Base-by-base conservation (phyloP, 129 eudicot genomes). In the Artemisia argyi region DNA sequence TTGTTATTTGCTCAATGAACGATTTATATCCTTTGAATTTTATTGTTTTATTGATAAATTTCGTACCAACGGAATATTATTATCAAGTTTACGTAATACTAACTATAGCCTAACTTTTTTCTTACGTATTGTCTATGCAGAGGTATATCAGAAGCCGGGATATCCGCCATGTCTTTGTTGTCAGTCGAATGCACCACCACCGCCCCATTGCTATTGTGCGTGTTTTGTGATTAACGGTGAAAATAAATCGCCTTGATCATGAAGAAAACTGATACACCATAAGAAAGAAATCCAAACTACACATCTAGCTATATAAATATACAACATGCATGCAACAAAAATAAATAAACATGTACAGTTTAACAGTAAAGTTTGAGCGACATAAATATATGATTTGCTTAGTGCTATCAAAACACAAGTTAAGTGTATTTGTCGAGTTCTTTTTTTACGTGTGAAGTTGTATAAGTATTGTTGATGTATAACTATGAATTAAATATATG, bases 121-220 rank as follows among this genome's bases (percentile, higher is more conserved):
- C n/a, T 16, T 48, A 10, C 24, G 14, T 66, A 48, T 53, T 57
- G 53, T 55, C 42, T 26, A 61, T 61, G 73, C 68, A 78, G 82
- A 72, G 35, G 4, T 78, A 19, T 50, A 53, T 32, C 78, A 78
- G 56, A 35, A 72, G 17, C 73, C 72, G 1, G 48, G 30, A 17
- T 22, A 61, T 49, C 68, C 78, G 0, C 78, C 82, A 24, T 78
- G 82, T 65, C 50, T 78, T 11, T 78, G 82, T 5, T 78, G 82
- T 68, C 78, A 64, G 56, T 22, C 82, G 39, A 14, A 73, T 0
- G 76, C 82, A 7, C 78, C 82, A 28, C 77, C 82, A 7, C 77
- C 77, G 0, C 68, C 77, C 5, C 17, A 53, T 72, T 78, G 82
- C 63, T 64, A 71, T 47, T 78, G 74, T 17, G 81, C 81, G 20